Conservation (phyloP, 1,284 basidiomycete species). For the Porodaedalea pini region DNA sequence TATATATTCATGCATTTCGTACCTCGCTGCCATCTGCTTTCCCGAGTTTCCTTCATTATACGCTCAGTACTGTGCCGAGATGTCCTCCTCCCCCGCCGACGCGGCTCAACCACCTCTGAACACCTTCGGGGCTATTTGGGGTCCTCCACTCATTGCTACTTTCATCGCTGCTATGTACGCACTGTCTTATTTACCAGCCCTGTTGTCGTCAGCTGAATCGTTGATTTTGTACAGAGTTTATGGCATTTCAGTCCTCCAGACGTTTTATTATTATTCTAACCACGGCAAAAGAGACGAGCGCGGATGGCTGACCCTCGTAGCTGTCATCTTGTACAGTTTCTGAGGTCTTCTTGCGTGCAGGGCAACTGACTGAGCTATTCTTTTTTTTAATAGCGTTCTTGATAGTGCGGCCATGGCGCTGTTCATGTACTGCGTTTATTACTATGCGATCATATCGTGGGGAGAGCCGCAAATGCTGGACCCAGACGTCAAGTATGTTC, state of each 20-base stretch:
- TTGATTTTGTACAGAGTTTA: neutral
- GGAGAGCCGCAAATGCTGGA: slow-evolving; percentile 5
- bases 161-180: slow-evolving; percentile 14
- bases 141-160: slow-evolving; percentile 17
- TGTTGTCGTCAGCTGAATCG: neutral
- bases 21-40: too few relatives aligned
- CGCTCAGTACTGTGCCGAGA: too few relatives aligned
- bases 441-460: slow-evolving; percentile 14
- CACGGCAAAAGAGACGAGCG: slow-evolving; percentile 3
- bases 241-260: slow-evolving; percentile 19
- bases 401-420: slow-evolving; percentile 15
- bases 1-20: neutral
- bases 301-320: slow-evolving; percentile 11
- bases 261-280: slow-evolving; percentile 16
- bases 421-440: slow-evolving; percentile 17
- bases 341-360: neutral
- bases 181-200: too few relatives aligned
- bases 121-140: slow-evolving; percentile 7
- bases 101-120: neutral
- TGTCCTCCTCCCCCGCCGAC: neutral
- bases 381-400: neutral
- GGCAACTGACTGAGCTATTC: neutral
- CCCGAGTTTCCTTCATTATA: too few relatives aligned
- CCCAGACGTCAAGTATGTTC: slow-evolving; percentile 9
- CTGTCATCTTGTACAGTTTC: slow-evolving; percentile 10